Conservation (phyloP, 108 stramenopile genomes). For the Chaetoceros muelleri region DNA sequence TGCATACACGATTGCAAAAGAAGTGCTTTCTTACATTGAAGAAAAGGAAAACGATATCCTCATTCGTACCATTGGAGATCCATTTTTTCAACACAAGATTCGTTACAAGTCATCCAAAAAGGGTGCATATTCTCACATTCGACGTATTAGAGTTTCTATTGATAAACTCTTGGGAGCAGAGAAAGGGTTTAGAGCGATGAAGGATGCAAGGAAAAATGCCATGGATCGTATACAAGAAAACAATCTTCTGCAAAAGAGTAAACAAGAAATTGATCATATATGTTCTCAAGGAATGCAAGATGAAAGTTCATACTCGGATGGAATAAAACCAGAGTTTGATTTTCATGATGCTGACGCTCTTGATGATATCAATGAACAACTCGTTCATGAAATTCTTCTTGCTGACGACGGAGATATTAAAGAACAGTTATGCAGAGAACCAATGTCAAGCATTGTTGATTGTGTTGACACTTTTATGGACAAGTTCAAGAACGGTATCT, state of each 20-base stretch:
- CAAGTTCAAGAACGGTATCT: background rate
- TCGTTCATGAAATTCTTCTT: conserved; percentile 1
- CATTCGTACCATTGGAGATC: background rate
- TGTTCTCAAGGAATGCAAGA: background rate
- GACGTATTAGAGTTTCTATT: background rate
- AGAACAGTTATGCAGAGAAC: background rate
- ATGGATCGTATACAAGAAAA: background rate
- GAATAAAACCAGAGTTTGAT: background rate
- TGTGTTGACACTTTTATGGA: conserved; percentile 2
- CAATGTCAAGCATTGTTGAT: background rate
- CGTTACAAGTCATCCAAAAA: background rate
- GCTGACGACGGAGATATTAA: background rate
- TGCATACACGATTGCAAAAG: background rate
- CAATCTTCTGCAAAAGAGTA: background rate
- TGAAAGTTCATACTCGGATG: background rate
- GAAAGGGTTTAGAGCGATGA: background rate
- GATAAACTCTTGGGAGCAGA: conserved; percentile 1
- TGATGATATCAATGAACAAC: background rate
- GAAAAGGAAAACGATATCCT: background rate
- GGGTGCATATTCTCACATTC: background rate
- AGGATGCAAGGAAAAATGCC: background rate
- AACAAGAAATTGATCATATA: background rate
- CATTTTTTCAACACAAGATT: background rate
- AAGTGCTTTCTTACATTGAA: background rate
- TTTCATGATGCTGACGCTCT: background rate